Percentiles rank a stretch among this genome's conserved stretches.
phyloP scores from a whole-genome alignment of 371 early-diverging fungal genomes.

The Mortierella sp. region DNA sequence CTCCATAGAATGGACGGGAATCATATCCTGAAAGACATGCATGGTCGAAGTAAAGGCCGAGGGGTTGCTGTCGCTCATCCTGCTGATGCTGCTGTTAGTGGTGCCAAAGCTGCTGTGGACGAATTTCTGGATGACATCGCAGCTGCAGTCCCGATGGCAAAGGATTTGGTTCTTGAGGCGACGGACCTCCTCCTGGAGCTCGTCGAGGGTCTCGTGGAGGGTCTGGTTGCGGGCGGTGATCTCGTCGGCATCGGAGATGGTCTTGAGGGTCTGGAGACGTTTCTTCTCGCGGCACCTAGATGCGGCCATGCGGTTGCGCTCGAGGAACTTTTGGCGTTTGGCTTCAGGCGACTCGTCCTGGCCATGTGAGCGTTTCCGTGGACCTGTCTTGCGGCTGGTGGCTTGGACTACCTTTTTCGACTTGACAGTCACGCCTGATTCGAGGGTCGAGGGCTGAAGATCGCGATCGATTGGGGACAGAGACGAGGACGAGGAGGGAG shows the following conservation, averaged over 20 bases:
- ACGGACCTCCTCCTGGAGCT: slow-evolving; percentile 79
- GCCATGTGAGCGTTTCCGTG: slow-evolving; percentile 17
- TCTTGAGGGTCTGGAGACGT: slow-evolving; percentile 79
- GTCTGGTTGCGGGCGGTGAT: slow-evolving; percentile 71
- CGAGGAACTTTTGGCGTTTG: slow-evolving; percentile 73
- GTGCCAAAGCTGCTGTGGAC: slow-evolving; percentile 30
- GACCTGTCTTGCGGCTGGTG: slow-evolving; percentile 21
- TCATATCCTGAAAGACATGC: slow-evolving; percentile 7
- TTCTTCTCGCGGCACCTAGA: slow-evolving; percentile 87
- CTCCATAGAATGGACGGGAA: slow-evolving; percentile 5
- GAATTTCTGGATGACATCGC: slow-evolving; percentile 70
- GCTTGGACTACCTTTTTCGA: slow-evolving; percentile 11
- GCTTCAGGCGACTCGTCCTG: slow-evolving; percentile 57
- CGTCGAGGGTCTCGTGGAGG: slow-evolving; percentile 66
- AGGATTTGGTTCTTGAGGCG: slow-evolving; percentile 77
- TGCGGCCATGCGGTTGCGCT: slow-evolving; percentile 85
- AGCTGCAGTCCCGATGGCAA: slow-evolving; percentile 71
- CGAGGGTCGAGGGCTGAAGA: not conserved
- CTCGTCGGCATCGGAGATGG: slow-evolving; percentile 66
- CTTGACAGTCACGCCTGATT: slow-evolving; percentile 12
- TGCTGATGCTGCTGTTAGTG: not conserved
- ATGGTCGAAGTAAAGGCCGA: not conserved
- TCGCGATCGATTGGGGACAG: slow-evolving; percentile 4
- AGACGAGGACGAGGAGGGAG: not conserved
- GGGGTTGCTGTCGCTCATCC: not conserved